Evolutionary conservation across 176 grass and related monocot species (phyloP).

Genomic region (Juncus inflexus): DNA sequence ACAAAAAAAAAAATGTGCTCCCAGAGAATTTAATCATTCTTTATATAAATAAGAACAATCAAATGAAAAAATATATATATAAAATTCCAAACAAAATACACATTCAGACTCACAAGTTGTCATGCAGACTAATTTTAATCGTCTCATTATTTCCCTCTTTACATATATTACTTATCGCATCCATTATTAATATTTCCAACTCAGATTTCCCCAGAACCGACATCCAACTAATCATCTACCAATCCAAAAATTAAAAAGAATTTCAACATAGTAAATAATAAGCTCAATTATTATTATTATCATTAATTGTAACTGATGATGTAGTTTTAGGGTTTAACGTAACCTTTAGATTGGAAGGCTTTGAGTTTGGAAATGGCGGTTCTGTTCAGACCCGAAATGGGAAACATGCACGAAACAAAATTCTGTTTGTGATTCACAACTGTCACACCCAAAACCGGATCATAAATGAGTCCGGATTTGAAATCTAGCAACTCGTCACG

Average conservation of each 20-base stretch:
- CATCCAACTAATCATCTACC: constrained; percentile 57
- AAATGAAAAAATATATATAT: no score
- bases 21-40: no score
- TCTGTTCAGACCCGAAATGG: constrained; percentile 41
- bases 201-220: constrained; percentile 36
- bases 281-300: no score
- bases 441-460: no score
- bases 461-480: no score
- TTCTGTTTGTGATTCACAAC: constrained; percentile 32
- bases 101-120: constrained; percentile 40
- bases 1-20: no score
- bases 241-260: not conserved
- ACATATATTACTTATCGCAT: constrained; percentile 58
- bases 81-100: no score
- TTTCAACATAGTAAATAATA: not conserved
- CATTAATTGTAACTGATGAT: not conserved
- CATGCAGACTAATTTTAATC: constrained; percentile 50
- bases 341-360: constrained; percentile 61
- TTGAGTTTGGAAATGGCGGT: constrained; percentile 71
- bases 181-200: constrained; percentile 68
- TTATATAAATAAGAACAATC: no score
- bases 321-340: not conserved
- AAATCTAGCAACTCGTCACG: no score
- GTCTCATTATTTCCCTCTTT: constrained; percentile 48
- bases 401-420: constrained; percentile 70